These are phyloP conservation scores for Aurinia saxatilis DNA, from an alignment of 345 rosid species.

Conservation along the genomic window DNA sequence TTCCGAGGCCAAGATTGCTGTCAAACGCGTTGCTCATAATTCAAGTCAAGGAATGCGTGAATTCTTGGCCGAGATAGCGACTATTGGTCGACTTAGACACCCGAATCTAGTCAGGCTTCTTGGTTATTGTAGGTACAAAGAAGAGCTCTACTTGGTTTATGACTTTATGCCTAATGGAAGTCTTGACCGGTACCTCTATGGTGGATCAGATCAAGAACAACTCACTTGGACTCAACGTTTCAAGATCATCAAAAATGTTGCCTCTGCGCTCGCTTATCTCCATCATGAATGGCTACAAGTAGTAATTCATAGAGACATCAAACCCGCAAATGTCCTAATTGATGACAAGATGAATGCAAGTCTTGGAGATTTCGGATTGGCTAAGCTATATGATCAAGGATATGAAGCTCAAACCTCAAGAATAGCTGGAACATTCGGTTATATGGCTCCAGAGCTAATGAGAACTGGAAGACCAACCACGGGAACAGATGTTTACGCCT, in stretches of 20 bases:
- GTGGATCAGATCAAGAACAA: conserved; percentile 18
- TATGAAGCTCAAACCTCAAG: conserved; percentile 33
- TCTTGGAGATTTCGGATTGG: conserved; percentile 48
- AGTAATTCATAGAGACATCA: conserved; percentile 50
- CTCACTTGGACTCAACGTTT: conserved; percentile 44
- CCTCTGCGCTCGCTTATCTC: conserved; percentile 38
- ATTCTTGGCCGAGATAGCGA: conserved; percentile 32
- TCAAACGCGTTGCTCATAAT: conserved; percentile 23
- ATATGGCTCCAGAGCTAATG: conserved; percentile 49
- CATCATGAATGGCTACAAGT: conserved; percentile 50
- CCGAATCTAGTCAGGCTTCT: conserved; percentile 39
- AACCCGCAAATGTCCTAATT: conserved; percentile 46
- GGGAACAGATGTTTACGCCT: conserved; percentile 45
- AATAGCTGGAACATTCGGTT: conserved; percentile 45
- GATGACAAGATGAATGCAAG: conserved; percentile 33
- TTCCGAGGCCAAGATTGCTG: conserved; percentile 23
- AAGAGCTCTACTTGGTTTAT: conserved; percentile 40
- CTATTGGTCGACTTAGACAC: conserved; percentile 32
- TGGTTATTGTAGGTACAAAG: conserved; percentile 45
- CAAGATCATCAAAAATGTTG: conserved; percentile 42
- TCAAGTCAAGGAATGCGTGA: conserved; percentile 33
- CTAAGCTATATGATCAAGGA: conserved; percentile 44
- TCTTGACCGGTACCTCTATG: conserved; percentile 34
- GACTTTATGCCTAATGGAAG: conserved; percentile 53
- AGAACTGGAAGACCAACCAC: conserved; percentile 45